Evolutionary conservation across 495 filamentous ascomycete genomes (phyloP), one percentile per base, ranked within the genome.

Genomic region (Penicillium mononematosum): DNA sequence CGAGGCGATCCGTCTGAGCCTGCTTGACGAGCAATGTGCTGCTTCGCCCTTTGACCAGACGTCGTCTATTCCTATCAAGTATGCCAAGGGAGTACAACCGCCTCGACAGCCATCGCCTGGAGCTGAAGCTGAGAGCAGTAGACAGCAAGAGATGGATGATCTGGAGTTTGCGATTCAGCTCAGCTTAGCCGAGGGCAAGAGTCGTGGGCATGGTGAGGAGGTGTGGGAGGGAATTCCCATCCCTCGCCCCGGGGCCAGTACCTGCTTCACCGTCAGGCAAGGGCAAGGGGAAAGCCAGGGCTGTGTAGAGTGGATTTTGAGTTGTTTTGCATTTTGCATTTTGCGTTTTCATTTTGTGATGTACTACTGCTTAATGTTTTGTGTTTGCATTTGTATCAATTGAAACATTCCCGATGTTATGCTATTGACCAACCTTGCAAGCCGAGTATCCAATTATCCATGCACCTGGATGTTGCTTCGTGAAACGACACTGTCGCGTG

Each of bases 131-230:
- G 70, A 75, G 55, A 71, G 75, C 44, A 78, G 75, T 51, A 64
- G 64, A 49, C 68, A 69, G 45, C 57, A 73, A 67, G 80, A 89
- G 56, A 80, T 90, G 61, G 83, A 87, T 44, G 93, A 96, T 70
- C 68, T 97, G 41, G 88, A 95, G 43, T 85, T 91, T 56, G 94
- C 94, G 3, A 72, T 97, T 55, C 85, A 87, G 68, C 72, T 97
- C 31, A 97, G 94, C 68, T 71, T 97, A 45, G 88, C 86, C 12
- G 92, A 96, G 72, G 85, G 91, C 53, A 74, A 84, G 71, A 83
- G 84, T 72, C 71, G 71, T 55, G 68, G 65, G 59, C 56, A 65
- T 57, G 56, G 54, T 49, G 61, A 51, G 25, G 45, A 67, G 17
- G 62, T 65, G 44, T 75, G 73, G 29, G 82, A 85, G 29, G 29